phyloP scores from a whole-genome alignment of 495 filamentous ascomycete genomes.

The Hyaloscypha hepaticicola region DNA sequence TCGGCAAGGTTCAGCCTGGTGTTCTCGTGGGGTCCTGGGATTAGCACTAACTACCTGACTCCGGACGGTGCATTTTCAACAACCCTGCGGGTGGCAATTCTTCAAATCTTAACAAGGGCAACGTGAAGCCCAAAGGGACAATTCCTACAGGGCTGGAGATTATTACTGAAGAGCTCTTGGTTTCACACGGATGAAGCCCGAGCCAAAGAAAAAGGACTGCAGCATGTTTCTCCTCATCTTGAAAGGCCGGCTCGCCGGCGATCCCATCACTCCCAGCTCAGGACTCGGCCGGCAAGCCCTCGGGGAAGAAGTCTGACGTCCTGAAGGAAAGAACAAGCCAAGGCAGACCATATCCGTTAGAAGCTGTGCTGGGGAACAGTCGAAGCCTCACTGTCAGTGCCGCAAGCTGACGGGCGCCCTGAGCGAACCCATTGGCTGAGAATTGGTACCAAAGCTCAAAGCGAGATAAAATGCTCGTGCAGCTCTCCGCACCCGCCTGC shows the following conservation, averaged over 20 bases:
- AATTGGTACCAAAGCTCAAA: not conserved
- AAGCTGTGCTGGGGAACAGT: not conserved
- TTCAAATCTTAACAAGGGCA: slow-evolving; percentile 9
- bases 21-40: slow-evolving; percentile 29
- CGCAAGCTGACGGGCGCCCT: not conserved
- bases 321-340: slow-evolving; percentile 1
- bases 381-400: not conserved
- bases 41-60: slow-evolving; percentile 12
- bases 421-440: not conserved
- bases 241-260: not conserved
- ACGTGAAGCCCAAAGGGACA: slow-evolving; percentile 5
- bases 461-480: not conserved
- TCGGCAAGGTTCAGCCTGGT: slow-evolving; percentile 20
- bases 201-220: slow-evolving; percentile 4
- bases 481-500: not conserved
- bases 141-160: slow-evolving; percentile 20
- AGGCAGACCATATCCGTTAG: not conserved
- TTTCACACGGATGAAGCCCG: slow-evolving; percentile 15
- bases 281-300: not conserved
- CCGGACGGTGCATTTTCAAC: slow-evolving; percentile 21
- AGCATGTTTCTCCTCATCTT: not conserved
- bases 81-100: slow-evolving; percentile 21
- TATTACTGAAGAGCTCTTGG: slow-evolving; percentile 7
- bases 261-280: not conserved
- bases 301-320: not conserved